Conservation (phyloP, 2,329 filamentous ascomycete species). For the Fusarium piperis region DNA sequence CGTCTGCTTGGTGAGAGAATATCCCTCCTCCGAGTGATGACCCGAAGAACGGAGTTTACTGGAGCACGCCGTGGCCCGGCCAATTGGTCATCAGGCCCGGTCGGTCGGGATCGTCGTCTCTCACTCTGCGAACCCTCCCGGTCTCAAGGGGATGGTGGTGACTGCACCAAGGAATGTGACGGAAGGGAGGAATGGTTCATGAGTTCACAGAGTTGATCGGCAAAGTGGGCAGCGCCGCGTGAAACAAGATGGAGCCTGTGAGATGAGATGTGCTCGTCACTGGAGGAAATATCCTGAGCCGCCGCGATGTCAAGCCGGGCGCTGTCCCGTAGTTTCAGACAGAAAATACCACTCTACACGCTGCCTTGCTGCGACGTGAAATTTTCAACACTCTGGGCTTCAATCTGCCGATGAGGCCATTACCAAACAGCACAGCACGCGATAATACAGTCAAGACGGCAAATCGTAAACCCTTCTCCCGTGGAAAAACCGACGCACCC, state of each 20-base stretch:
- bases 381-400: background rate
- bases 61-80: slow-evolving; percentile 3
- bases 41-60: slow-evolving; percentile 10
- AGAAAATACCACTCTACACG: background rate
- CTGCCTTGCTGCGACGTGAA: background rate
- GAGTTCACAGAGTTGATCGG: background rate
- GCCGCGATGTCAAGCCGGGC: background rate
- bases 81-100: slow-evolving; percentile 12
- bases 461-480: slow-evolving; percentile 3
- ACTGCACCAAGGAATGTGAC: slow-evolving; percentile 29
- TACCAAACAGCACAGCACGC: background rate
- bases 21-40: slow-evolving; percentile 14
- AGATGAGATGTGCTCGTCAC: background rate
- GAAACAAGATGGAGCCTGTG: slow-evolving; percentile 5
- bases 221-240: background rate
- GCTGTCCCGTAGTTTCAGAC: background rate
- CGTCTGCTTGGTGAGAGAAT: slow-evolving; percentile 10
- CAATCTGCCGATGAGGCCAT: background rate
- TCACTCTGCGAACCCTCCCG: background rate
- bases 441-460: slow-evolving; percentile 7
- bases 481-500: slow-evolving; percentile 3
- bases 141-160: background rate
- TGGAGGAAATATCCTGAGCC: background rate
- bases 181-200: background rate
- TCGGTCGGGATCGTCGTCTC: slow-evolving; percentile 28